Evolutionary conservation across 306 rosid genomes (phyloP), one percentile per base, ranked within the genome.

Genomic region (Vigna reflexopilosa): DNA sequence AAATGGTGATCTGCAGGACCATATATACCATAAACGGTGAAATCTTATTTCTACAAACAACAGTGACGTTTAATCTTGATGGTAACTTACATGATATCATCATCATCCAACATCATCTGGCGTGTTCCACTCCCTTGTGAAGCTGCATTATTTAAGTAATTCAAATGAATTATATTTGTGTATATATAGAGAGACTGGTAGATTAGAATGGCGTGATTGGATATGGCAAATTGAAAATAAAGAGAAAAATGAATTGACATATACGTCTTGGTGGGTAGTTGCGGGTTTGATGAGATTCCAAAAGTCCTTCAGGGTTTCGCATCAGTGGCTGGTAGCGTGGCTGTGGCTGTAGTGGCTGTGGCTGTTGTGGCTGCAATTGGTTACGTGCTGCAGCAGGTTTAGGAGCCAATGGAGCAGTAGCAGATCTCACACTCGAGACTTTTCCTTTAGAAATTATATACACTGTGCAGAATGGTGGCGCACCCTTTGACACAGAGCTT

Each of bases 381-480:
- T 58, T 49, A 38, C 0, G 70, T 7, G 36, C 4, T 0, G 24
- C 6, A 1, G 55, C 3, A 0, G 59, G 7, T 24, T 83, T 86
- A 20, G 83, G 48, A 30, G 91, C 62, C 0, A 77, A 3, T 5
- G 89, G 47, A 56, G 70, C 9, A 1, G 92, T 82, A 47, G 97
- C 89, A 24, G 89, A 50, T 64, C 80, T 82, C 9, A 92, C 84
- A 1, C 73, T 34, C 24, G 91, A 66, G 40, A 90, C 84, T 67
- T 90, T 94, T 54, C 94, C 97, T 82, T 88, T 90, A 75, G 85
- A 50, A 40, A 94, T 88, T 28, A 74, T 82, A 70, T 92, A 90
- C 45, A 94, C 82, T 0, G 91, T 87, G 86, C 97, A 90, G 78
- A 89, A 94, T 26, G 85, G 66, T 0, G 97, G 93, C 40, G 93